Evolutionary conservation across 1,284 basidiomycete genomes (phyloP).

Genomic region (Trichosporon coremiiforme): DNA sequence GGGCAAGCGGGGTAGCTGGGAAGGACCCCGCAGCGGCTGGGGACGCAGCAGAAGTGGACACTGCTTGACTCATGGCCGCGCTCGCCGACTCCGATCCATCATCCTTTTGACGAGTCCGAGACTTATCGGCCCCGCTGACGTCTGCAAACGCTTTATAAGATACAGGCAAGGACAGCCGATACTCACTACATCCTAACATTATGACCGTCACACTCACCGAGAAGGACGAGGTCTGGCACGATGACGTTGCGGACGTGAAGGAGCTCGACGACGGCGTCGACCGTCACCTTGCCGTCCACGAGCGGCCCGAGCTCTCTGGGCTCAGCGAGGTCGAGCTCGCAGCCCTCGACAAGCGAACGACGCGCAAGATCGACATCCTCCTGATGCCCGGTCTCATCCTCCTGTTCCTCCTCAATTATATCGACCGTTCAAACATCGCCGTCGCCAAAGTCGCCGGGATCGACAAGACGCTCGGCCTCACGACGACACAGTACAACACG

Average conservation of each 20-base stretch:
- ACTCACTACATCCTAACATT: too few species aligned
- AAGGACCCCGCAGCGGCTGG: background rate
- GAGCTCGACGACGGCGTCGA: constrained; percentile 21
- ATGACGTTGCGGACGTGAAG: constrained; percentile 1
- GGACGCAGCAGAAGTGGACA: too few species aligned
- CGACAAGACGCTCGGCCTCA: constrained; percentile 25
- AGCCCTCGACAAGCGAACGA: constrained; percentile 37
- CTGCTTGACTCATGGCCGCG: too few species aligned
- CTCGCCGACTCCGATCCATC: background rate
- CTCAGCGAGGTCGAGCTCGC: constrained; percentile 42
- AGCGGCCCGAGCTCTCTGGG: constrained; percentile 41
- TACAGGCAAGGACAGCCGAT: too few species aligned
- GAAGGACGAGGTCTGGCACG: constrained; percentile 14
- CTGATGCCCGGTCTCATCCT: constrained; percentile 29
- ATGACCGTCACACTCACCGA: constrained; percentile 3
- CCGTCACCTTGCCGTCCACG: constrained; percentile 26
- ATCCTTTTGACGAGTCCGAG: background rate
- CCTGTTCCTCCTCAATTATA: constrained; percentile 28
- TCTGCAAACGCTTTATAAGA: background rate
- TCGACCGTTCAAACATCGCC: constrained; percentile 32
- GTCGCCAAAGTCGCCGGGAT: constrained; percentile 43
- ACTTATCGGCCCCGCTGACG: background rate
- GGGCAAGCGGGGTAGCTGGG: background rate
- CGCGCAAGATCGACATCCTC: constrained; percentile 35
- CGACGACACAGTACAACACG: constrained; percentile 37